phyloP scores from a whole-genome alignment of 495 filamentous ascomycete species.

The Aspergillus cavernicola region DNA sequence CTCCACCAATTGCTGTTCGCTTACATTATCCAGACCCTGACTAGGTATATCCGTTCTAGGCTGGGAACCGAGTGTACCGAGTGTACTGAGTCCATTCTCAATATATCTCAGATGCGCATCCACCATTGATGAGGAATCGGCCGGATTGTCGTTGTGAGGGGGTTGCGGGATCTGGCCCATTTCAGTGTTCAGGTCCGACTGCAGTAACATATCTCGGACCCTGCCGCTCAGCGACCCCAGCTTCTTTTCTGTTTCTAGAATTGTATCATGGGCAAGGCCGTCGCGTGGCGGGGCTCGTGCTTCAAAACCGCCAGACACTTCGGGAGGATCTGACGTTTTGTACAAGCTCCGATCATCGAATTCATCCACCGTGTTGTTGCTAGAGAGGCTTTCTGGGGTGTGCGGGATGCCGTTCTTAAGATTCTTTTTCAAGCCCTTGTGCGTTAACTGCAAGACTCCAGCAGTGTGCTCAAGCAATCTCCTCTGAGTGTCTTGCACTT shows the following conservation, averaged over 20 bases:
- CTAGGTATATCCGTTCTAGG: not conserved
- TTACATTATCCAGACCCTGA: slow-evolving; percentile 21
- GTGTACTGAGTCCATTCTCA: slow-evolving; percentile 39
- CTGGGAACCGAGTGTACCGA: slow-evolving; percentile 32
- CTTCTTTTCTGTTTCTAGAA: slow-evolving; percentile 61
- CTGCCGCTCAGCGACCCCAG: slow-evolving; percentile 70
- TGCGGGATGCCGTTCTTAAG: slow-evolving; percentile 49
- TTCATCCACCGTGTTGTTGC: slow-evolving; percentile 49
- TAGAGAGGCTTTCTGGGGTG: slow-evolving; percentile 65
- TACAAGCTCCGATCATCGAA: slow-evolving; percentile 85
- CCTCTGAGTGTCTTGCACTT: slow-evolving; percentile 65
- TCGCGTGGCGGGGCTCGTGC: slow-evolving; percentile 11
- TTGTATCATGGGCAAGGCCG: slow-evolving; percentile 28
- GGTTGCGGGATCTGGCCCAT: slow-evolving; percentile 32
- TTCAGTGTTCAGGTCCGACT: slow-evolving; percentile 48
- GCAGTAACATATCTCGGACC: slow-evolving; percentile 62
- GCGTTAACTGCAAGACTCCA: slow-evolving; percentile 83
- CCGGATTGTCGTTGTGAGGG: slow-evolving; percentile 16
- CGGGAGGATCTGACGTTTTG: slow-evolving; percentile 61
- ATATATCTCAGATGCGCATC: slow-evolving; percentile 52
- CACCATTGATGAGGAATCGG: slow-evolving; percentile 28
- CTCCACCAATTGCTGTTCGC: slow-evolving; percentile 45
- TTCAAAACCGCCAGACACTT: slow-evolving; percentile 45
- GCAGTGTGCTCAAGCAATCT: slow-evolving; percentile 85
- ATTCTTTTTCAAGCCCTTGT: slow-evolving; percentile 58